Conservation (phyloP, 2,329 filamentous ascomycete species). For the Diaporthe sp. region DNA sequence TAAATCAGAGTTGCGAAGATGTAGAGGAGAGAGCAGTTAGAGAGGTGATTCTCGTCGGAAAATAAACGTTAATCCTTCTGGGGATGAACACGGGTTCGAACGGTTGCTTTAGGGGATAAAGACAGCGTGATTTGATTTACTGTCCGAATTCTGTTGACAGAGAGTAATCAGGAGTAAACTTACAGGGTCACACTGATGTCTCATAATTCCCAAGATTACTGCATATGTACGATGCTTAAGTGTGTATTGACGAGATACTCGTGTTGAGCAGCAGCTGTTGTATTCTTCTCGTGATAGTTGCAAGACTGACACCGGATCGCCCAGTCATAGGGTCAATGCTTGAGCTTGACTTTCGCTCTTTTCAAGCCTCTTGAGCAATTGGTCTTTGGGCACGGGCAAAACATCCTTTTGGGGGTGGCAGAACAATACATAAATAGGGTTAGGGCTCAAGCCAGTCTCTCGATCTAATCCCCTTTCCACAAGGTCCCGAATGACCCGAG, state of each 20-base stretch:
- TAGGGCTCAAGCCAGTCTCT: not conserved
- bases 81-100: no score
- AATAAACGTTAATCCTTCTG: no score
- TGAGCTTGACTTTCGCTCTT: no score
- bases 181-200: no score
- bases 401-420: not conserved
- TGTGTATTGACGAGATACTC: not conserved
- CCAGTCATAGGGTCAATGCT: no score
- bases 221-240: not conserved
- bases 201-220: not conserved
- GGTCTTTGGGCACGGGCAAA: not conserved
- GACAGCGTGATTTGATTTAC: no score
- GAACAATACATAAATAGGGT: not conserved
- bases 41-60: no score
- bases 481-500: not conserved
- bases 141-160: no score
- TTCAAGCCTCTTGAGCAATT: not conserved
- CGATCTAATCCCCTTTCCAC: not conserved
- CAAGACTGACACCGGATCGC: not conserved
- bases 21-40: not conserved
- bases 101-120: no score
- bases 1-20: not conserved
- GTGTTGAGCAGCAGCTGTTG: not conserved
- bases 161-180: no score
- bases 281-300: not conserved